Evolutionary conservation across 495 filamentous ascomycete species (phyloP), one percentile per base, ranked within the genome.

Genomic region (Xylaria telfairii): DNA sequence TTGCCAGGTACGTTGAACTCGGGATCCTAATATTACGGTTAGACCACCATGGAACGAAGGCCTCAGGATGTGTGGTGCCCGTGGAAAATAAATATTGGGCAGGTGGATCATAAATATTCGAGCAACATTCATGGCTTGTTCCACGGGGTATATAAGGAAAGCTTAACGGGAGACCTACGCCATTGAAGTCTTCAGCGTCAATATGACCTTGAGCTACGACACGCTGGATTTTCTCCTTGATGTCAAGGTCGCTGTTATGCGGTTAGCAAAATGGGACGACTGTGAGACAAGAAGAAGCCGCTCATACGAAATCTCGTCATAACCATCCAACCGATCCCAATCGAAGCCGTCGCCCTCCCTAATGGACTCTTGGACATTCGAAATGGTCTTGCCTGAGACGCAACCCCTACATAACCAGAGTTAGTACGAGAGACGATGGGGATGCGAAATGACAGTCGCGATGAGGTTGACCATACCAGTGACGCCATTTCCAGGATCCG

Each of bases 111-210:
- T 53, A 26, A 49, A 41, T 32, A 24, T 13, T 19, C 17, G 10
- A 4, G 10, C 17, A 24, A 26, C 32, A 24, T n/a, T 39, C 63
- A 65, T 19, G 44, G 17, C 37, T 49, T 37, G 0, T 46, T 17
- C 39, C 9, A 3, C 2, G 34, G 17, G 15, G 26, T 39, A 32
- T n/a, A 21, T 24, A 67, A 13, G 28, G 42, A 4, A 61, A 53
- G 39, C 24, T 54, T 28, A n/a, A 42, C 0, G 9, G 28, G 68
- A 57, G 60, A 77, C 90, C 82, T 84, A 95, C 92, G 0, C 92
- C 91, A 6, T 86, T 90, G 90, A 92, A 96, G 62, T 94, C 93
- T 42, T 90, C 90, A 64, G 92, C 87, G 70, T 89, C 88, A 67
- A 96, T 89, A 73, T 94, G 91, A 10, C 92, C 92, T 71, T 91